These are phyloP conservation scores for Lachnellula subtilissima DNA, from an alignment of 2,329 filamentous ascomycete genomes.

Conservation along the genomic window DNA sequence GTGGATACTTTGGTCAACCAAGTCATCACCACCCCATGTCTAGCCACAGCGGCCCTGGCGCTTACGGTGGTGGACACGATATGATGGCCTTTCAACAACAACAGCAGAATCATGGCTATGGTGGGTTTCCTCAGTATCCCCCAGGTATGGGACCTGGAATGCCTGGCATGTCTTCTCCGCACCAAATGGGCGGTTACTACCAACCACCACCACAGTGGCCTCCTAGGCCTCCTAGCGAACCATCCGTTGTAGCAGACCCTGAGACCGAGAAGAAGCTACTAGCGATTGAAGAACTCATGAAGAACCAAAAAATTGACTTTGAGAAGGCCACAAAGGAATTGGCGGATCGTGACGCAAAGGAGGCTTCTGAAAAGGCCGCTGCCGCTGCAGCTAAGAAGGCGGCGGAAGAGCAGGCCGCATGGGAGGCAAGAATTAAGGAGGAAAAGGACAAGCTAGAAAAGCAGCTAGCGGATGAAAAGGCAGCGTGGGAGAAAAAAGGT, in stretches of 20 bases:
- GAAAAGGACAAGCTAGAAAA: conserved; percentile 6
- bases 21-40: conserved; percentile 40
- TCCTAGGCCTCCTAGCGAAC: conserved; percentile 15
- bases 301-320: conserved; percentile 39
- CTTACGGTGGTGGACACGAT: conserved; percentile 24
- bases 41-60: conserved; percentile 21
- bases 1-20: conserved; percentile 26
- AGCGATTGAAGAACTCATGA: conserved; percentile 55
- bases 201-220: conserved; percentile 17
- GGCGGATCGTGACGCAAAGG: conserved; percentile 39
- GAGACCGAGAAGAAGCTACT: conserved; percentile 51
- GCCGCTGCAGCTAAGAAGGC: conserved; percentile 33
- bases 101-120: conserved; percentile 17
- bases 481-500: conserved; percentile 10
- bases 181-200: conserved; percentile 18
- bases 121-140: conserved; percentile 18
- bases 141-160: conserved; percentile 14
- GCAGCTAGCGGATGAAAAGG: conserved; percentile 1
- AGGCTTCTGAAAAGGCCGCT: conserved; percentile 37
- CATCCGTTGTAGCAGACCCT: conserved; percentile 20
- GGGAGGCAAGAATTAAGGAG: conserved; percentile 7
- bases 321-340: conserved; percentile 34
- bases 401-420: conserved; percentile 30
- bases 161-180: conserved; percentile 15
- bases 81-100: conserved; percentile 31